Evolutionary conservation across 2,329 filamentous ascomycete species (phyloP).

Genomic region (Neopestalotiopsis sp.): DNA sequence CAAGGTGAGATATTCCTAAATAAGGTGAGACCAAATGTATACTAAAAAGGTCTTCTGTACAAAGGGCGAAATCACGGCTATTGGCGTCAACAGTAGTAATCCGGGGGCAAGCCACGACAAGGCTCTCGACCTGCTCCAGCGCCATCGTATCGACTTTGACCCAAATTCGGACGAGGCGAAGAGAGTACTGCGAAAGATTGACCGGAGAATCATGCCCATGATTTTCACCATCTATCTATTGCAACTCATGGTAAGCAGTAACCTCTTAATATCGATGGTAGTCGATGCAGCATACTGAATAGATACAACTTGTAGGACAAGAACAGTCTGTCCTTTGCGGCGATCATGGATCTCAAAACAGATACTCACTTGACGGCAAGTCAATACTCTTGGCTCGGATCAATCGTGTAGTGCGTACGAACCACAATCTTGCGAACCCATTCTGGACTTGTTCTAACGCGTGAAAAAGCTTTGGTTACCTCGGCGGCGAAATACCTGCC

Average conservation of each 20-base stretch:
- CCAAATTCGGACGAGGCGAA: constrained; percentile 9
- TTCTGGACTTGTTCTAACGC: not conserved
- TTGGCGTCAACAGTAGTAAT: not conserved
- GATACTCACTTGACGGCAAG: constrained; percentile 5
- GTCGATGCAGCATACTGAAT: not conserved
- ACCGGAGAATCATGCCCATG: constrained; percentile 12
- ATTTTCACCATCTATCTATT: constrained; percentile 13
- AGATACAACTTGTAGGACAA: not conserved
- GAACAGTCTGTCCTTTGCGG: constrained; percentile 10
- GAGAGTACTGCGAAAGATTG: constrained; percentile 7
- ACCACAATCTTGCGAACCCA: not conserved
- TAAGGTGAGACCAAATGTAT: not conserved
- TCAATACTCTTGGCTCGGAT: constrained; percentile 56
- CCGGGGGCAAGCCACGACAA: not conserved
- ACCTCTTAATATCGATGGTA: not conserved
- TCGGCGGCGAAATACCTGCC: constrained; percentile 33
- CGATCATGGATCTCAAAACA: constrained; percentile 8
- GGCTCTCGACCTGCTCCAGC: constrained; percentile 4
- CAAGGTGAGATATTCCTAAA: not conserved
- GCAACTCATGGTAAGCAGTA: not conserved
- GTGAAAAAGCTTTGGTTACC: constrained; percentile 21
- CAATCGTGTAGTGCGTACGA: constrained; percentile 32
- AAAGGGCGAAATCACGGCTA: not conserved
- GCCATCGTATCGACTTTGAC: constrained; percentile 5
- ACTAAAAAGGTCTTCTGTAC: not conserved